Evolutionary conservation across 345 rosid genomes (phyloP), one percentile per base, ranked within the genome.

Genomic region (Triadica sebifera): DNA sequence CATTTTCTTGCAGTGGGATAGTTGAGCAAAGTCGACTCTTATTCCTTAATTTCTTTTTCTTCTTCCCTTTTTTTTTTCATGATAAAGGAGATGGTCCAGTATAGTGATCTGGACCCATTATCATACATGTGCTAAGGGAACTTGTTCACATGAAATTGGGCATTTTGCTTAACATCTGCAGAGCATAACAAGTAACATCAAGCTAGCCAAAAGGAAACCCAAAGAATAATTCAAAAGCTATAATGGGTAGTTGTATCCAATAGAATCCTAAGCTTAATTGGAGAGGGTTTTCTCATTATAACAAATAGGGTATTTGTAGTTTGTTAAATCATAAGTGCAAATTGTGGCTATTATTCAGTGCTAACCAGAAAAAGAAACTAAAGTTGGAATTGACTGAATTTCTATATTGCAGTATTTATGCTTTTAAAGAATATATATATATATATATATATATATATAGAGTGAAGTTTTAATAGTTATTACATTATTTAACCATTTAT

Each of bases 381-480:
- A 67, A 74, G 80, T 38, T 51, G 74, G 77, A 80, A 49, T 71
- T 79, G 80, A 77, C 85, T 76, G 34, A 25, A 78, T 77, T 75
- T 51, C 34, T 29, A 29, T 47, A 69, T 75, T 81, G n/a, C n/a
- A n/a, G n/a, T n/a, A n/a, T n/a, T 72, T 65, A 74, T 74, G 66
- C 77, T 65, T 68, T 29, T 29, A 29, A 29, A 29, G 34, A 29
- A 29, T 55, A 70, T 77, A 69, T 73, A 78, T 43, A 70, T 69
- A 53, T 12, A n/a, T n/a, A n/a, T n/a, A n/a, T n/a, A n/a, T n/a
- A n/a, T n/a, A n/a, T n/a, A n/a, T n/a, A n/a, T n/a, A n/a, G n/a
- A n/a, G n/a, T n/a, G n/a, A n/a, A n/a, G n/a, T n/a, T n/a, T n/a
- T n/a, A n/a, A n/a, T n/a, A n/a, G n/a, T n/a, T n/a, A n/a, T n/a